Evolutionary conservation across 805 yeast genomes (phyloP).

Genomic region (Teunomyces cretensis): DNA sequence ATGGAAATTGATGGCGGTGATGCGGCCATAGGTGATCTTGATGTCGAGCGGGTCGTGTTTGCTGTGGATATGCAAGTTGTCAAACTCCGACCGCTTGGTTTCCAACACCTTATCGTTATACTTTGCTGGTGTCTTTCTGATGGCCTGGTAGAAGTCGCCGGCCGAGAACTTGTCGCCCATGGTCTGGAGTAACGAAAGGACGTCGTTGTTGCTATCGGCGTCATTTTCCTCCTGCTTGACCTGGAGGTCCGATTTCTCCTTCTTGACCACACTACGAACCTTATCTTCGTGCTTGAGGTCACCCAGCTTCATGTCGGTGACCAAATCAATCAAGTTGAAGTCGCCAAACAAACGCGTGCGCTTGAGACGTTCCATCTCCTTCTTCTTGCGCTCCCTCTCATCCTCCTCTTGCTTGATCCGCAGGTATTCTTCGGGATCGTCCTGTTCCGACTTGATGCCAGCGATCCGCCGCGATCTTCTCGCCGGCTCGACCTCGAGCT

Average conservation of each 20-base stretch:
- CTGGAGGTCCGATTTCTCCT: conserved; percentile 3
- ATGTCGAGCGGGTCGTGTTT: conserved; percentile 68
- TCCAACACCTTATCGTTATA: conserved; percentile 43
- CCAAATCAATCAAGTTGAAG: conserved; percentile 58
- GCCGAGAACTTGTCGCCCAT: conserved; percentile 58
- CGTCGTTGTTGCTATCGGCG: too few species aligned
- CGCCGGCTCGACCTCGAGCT: conserved; percentile 46
- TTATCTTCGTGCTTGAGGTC: conserved; percentile 29
- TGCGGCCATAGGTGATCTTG: conserved; percentile 68
- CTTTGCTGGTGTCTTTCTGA: conserved; percentile 26
- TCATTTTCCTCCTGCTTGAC: conserved; percentile 5
- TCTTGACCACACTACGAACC: conserved; percentile 12
- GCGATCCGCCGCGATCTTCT: conserved; percentile 79
- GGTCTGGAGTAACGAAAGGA: conserved; percentile 28
- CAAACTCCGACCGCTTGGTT: conserved; percentile 53
- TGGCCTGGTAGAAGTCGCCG: conserved; percentile 67
- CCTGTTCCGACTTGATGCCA: conserved; percentile 55
- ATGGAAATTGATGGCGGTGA: conserved; percentile 74
- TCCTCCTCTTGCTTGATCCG: conserved; percentile 37
- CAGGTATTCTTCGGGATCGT: conserved; percentile 43
- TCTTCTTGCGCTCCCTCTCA: conserved; percentile 30
- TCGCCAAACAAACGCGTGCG: conserved; percentile 65
- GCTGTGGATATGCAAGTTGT: conserved; percentile 49
- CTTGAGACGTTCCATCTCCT: conserved; percentile 50
- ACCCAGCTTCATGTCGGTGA: conserved; percentile 43